Base-by-base conservation (phyloP, 1,284 basidiomycete species). In the Xanthoconium separans region DNA sequence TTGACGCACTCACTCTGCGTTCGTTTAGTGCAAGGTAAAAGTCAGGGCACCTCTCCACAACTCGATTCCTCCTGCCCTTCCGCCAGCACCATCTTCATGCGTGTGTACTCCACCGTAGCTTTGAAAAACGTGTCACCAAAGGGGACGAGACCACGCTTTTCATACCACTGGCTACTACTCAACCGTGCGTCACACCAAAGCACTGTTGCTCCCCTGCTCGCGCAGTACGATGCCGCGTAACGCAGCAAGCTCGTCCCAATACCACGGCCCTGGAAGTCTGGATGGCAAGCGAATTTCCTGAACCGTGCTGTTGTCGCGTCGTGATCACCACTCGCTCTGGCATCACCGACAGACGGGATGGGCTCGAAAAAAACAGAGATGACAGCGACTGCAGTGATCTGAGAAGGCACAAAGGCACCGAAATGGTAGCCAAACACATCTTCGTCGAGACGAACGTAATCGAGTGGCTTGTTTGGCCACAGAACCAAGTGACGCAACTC, bases 171-270 rank as follows among this genome's bases (percentile, higher is more conserved):
- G 24, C 69, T 61, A 20, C 71, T 77, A 20, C 74, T 70, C 46
- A 70, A 59, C 56, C 83, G 69, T 10, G 82, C 83, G 62, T 85
- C 82, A 66, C 81, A 85, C 82, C 82, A 85, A 6, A 81, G 65
- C 13, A 76, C 60, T 3, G 54, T 58, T 18, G 72, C 77, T 15
- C 70, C 69, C 45, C 77, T 59, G 45, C 77, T 69, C 13, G 66
- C 60, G 55, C 62, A 66, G 24, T 75, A 76, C 27, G 71, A 65
- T n/a, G 66, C 64, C 55, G 76, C 69, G 9, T 73, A 71, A 58
- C 77, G 55, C 44, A 86, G 69, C 37, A 84, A 70, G 47, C 62
- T 66, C 20, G 78, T 77, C 22, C 82, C 82, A 54, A 86, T 74
- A 20, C 83, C 83, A 54, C 62, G 74, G 20, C 77, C 72, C 63